Percentiles rank a stretch among this genome's conserved stretches.
phyloP scores from a whole-genome alignment of 306 rosid genomes.

The Vicia villosa region DNA sequence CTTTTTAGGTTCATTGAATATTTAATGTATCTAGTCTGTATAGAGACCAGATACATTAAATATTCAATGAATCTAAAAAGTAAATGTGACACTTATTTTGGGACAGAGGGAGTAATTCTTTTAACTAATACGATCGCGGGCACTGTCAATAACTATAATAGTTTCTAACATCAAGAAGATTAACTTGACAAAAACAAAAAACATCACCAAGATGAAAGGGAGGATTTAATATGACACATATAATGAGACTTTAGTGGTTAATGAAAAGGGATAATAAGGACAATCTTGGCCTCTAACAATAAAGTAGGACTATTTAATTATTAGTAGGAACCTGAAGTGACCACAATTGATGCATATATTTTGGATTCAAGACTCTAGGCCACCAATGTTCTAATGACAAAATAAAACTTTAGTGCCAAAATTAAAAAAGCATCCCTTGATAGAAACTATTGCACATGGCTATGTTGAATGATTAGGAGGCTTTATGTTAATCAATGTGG shows the following conservation, averaged over 20 bases:
- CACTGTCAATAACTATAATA: conserved; percentile 3
- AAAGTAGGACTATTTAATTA: neutral
- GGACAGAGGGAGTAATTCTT: no score
- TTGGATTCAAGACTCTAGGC: conserved; percentile 31
- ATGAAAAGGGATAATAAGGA: conserved; percentile 29
- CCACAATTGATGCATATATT: conserved; percentile 15
- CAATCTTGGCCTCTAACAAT: conserved; percentile 40
- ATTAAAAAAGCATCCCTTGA: conserved; percentile 15
- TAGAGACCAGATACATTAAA: no score
- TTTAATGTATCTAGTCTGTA: no score
- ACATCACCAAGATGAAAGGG: neutral
- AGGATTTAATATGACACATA: neutral
- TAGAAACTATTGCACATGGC: conserved; percentile 9
- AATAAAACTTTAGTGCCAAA: conserved; percentile 15
- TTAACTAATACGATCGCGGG: conserved; percentile 37
- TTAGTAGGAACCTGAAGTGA: conserved; percentile 20
- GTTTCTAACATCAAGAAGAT: conserved; percentile 27
- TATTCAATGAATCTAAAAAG: no score
- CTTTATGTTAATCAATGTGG: conserved; percentile 18
- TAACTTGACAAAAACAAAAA: neutral
- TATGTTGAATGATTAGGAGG: conserved; percentile 38
- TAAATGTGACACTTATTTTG: no score
- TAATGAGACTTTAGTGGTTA: conserved; percentile 28
- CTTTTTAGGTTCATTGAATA: no score
- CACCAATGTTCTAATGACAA: conserved; percentile 4